phyloP scores from a whole-genome alignment of 2,329 filamentous ascomycete species.

The Talaromyces islandicus region DNA sequence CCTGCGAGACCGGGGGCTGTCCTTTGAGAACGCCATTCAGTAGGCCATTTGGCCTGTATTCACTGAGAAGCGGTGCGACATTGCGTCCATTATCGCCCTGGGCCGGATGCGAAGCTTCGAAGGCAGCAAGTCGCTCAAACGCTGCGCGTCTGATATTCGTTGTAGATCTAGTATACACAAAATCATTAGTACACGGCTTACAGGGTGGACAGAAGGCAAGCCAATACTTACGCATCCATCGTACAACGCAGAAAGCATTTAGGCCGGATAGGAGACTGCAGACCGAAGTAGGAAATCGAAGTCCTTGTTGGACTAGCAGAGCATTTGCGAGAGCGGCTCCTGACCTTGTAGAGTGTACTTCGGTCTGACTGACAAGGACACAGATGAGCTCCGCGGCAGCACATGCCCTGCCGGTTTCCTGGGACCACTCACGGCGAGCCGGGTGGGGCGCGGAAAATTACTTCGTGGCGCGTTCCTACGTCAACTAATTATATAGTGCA shows the following conservation, averaged over 20 bases:
- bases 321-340: neutral
- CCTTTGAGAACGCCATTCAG: conserved; percentile 32
- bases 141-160: conserved; percentile 35
- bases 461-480: neutral
- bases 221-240: conserved; percentile 21
- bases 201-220: neutral
- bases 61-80: conserved; percentile 27
- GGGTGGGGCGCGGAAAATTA: neutral
- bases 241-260: neutral
- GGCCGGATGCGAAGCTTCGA: conserved; percentile 31
- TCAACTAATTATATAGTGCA: too few species aligned
- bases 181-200: conserved; percentile 1
- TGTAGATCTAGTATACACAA: conserved; percentile 19
- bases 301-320: neutral
- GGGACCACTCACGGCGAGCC: neutral
- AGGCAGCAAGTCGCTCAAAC: conserved; percentile 37
- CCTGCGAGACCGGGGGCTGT: conserved; percentile 30
- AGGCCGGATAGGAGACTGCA: neutral
- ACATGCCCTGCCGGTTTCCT: neutral
- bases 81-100: conserved; percentile 24
- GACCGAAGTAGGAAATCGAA: neutral
- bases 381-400: neutral
- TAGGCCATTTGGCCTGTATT: conserved; percentile 20
- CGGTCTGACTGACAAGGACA: neutral
- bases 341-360: too few species aligned